Evolutionary conservation across 2,329 filamentous ascomycete genomes (phyloP).

Genomic region (Westerdykella ornata): DNA sequence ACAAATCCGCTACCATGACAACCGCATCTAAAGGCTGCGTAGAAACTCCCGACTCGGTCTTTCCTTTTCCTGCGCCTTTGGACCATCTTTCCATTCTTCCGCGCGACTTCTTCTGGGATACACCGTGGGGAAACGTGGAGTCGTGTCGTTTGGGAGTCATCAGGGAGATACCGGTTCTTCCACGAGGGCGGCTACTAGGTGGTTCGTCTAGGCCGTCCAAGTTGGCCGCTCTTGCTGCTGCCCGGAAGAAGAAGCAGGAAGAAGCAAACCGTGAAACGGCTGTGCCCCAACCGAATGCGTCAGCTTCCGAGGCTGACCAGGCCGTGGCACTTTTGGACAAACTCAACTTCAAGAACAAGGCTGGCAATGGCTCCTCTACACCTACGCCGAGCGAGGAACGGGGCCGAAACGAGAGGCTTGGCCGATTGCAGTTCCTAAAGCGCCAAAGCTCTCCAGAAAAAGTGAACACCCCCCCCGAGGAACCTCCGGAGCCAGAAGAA

Average conservation of each 20-base stretch:
- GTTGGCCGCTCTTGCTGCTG: conserved; percentile 79
- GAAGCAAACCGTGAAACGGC: conserved; percentile 44
- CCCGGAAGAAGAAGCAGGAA: conserved; percentile 73
- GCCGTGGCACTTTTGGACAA: conserved; percentile 42
- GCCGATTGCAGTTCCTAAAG: conserved; percentile 15
- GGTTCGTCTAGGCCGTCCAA: conserved; percentile 79
- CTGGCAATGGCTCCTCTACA: conserved; percentile 1
- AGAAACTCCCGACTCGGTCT: conserved; percentile 9
- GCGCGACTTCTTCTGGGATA: conserved; percentile 67
- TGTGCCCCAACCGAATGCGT: conserved; percentile 3
- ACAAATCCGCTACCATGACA: neutral
- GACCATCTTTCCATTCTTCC: conserved; percentile 25
- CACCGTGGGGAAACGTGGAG: conserved; percentile 76
- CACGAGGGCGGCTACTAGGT: conserved; percentile 65
- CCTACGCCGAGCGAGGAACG: neutral
- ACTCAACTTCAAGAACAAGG: conserved; percentile 30
- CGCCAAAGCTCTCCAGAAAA: conserved; percentile 11
- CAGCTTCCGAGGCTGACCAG: conserved; percentile 21
- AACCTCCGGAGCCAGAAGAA: conserved; percentile 5
- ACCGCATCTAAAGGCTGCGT: conserved; percentile 5
- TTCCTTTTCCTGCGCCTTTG: conserved; percentile 7
- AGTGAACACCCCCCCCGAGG: conserved; percentile 9
- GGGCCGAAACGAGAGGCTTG: conserved; percentile 4
- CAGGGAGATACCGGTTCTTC: conserved; percentile 55
- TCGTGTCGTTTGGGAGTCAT: conserved; percentile 55